Evolutionary conservation across 352 stramenopile genomes (phyloP).

Genomic region (Phytophthora hibernalis): DNA sequence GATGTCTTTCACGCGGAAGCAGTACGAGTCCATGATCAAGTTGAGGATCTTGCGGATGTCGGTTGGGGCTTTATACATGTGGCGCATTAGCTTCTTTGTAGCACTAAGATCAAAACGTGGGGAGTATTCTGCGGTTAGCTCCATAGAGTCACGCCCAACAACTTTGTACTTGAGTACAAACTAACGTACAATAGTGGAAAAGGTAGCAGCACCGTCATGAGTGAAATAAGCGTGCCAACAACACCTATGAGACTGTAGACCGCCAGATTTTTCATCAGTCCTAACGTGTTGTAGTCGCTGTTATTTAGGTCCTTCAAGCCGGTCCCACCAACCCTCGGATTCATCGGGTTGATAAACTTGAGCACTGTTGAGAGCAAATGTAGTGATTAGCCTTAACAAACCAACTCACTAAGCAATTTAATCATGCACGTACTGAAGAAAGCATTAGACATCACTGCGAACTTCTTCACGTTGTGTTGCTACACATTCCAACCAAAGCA

Average conservation of each 20-base stretch:
- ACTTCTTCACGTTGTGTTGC: slow-evolving; percentile 79
- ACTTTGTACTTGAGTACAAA: neutral
- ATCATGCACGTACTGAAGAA: slow-evolving; percentile 63
- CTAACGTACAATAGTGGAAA: slow-evolving; percentile 63
- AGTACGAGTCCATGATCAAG: slow-evolving; percentile 81
- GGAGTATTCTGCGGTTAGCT: neutral
- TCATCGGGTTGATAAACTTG: slow-evolving; percentile 73
- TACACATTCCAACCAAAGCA: slow-evolving; percentile 14
- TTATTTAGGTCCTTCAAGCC: slow-evolving; percentile 55
- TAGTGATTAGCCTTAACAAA: neutral
- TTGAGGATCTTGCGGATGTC: slow-evolving; percentile 83
- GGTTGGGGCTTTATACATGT: slow-evolving; percentile 52
- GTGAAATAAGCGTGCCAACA: slow-evolving; percentile 65
- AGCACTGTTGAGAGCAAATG: slow-evolving; percentile 41
- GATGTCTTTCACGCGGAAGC: slow-evolving; percentile 75
- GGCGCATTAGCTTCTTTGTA: slow-evolving; percentile 53
- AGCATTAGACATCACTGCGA: slow-evolving; percentile 71
- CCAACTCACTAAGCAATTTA: neutral
- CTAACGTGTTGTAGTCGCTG: slow-evolving; percentile 45
- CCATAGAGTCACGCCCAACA: neutral
- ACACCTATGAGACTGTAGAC: slow-evolving; percentile 70
- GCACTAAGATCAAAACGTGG: slow-evolving; percentile 34
- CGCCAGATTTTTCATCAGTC: slow-evolving; percentile 72
- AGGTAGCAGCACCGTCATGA: slow-evolving; percentile 60
- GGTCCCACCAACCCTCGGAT: slow-evolving; percentile 49